Evolutionary conservation across 78 protist species (phyloP), one percentile per base, ranked within the genome.

Genomic region (Isochrysis galbana): DNA sequence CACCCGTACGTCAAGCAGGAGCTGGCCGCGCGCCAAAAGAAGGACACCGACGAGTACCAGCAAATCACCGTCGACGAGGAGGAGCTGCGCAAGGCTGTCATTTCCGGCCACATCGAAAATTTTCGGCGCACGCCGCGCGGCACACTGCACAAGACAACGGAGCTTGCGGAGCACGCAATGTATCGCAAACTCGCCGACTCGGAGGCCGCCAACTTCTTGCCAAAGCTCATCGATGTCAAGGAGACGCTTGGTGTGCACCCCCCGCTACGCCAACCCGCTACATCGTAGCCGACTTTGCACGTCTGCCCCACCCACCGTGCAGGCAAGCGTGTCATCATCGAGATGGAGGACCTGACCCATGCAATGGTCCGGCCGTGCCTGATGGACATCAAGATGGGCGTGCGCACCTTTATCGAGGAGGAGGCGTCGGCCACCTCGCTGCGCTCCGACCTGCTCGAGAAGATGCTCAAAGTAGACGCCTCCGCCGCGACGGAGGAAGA

Each of bases 401-500:
- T 11, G 44, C 82, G 82, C 17, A 72, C 82, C 82, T 72, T 72
- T 41, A 29, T 34, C 39, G 82, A 72, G 41, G 36, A 29, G 82
- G 82, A 72, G 32, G 41, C 82, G 39, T 36, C 32, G 44, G 41
- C 5, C 82, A 5, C 2, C 32, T 3, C 29, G 82, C 5, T 72
- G 2, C 82, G 82, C 17, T 14, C 36, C 41, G 88, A 72, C 14
- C 54, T 91, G 29, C 88, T 78, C 41, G 72, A 7, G 26, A 77
- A 91, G 87, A 70, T 91, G 93, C 34, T 47, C 51, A 34, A 70
- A 39, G 44, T 91, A 11, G 34, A 69, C 25, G 89, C 88, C 22
- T 86, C 39, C 42, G 84, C 74, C 41, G 36, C 88, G 38, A 51
- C 93, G 42, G 88, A 42, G 39, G 93, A 91, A 10, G 88, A 91